Base-by-base conservation (phyloP, 495 filamentous ascomycete species). In the Haplographium delicatum region DNA sequence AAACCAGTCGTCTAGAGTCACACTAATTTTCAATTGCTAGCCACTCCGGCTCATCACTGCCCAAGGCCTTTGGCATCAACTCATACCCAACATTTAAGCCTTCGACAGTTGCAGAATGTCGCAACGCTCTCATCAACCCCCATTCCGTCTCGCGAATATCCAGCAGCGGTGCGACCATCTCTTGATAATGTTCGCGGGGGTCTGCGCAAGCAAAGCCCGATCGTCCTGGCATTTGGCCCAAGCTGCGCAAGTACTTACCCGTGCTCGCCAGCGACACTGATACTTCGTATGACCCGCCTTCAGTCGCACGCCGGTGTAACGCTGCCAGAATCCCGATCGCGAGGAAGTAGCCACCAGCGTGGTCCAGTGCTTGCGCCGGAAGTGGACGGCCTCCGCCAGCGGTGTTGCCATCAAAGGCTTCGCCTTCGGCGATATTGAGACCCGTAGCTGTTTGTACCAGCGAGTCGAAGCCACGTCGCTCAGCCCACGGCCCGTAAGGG, bases 301-400 rank as follows among this genome's bases (percentile, higher is more conserved):
- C 52, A 33, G 62, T 68, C 5, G 72, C 71, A 10, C 73, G 70
- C 51, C 72, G 62, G 53, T 74, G 74, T 7, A 80, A 64, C n/a
- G 74, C 75, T 0, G 68, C 71, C 11, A 72, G 59, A 6, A 75
- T 70, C 4, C 74, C 74, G 47, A 74, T 72, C 22, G 75, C 74
- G n/a, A 74, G 72, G 67, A 78, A 70, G 53, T 71, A 79, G n/a
- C 74, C 60, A 3, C 57, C 57, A 4, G 52, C 54, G 25, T 68
- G 61, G 20, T 58, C 53, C 3, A 51, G 62, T 30, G 47, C 62
- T 44, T 62, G 59, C 15, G 51, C 55, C 0, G 59, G 59, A 8
- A 49, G n/a, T 72, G 74, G 59, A 77, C 80, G 65, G n/a, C n/a
- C n/a, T n/a, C n/a, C n/a, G n/a, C n/a, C n/a, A 75, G 78, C 47